Evolutionary conservation across 352 stramenopile genomes (phyloP), one percentile per base, ranked within the genome.

Genomic region (Phytophthora palmivora): DNA sequence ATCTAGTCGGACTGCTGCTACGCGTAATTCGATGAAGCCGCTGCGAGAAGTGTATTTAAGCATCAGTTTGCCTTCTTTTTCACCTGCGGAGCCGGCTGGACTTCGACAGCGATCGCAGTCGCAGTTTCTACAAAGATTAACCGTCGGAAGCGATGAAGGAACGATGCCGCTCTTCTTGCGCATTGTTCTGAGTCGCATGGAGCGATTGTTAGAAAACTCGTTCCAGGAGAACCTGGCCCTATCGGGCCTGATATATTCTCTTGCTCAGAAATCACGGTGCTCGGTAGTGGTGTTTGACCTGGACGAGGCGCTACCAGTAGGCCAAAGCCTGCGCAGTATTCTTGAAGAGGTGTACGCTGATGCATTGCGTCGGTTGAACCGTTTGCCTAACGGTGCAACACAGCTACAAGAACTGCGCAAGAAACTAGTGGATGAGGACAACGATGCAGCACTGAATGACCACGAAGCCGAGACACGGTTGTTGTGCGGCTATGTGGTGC

Each of bases 161-260:
- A 49, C 63, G 1, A 48, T 82, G 30, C 67, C 82, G 19, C 46
- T 84, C n/a, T 93, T 95, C 15, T 44, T 91, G 16, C 80, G 78
- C n/a, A 80, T 94, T 50, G 74, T 94, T 43, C 53, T 96, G 44
- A 91, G 79, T 51, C 84, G 86, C 19, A 59, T 91, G 6, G 85
- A 94, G 58, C 73, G 86, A 8, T 58, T 94, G 21, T 58, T 96
- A 38, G 84, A 94, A 55, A 92, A 88, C 66, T 92, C 85, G 5
- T 89, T 96, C 37, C 70, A 91, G 5, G 87, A 94, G 57, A 96
- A 94, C 34, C 48, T 96, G 14, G 84, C 87, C n/a, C 61, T 96
- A 2, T 96, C 87, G 3, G 87, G 87, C 4, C 46, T 96, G 32
- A 73, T 96, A 19, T 87, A 83, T 19, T 69, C 74, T n/a, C 61